Evolutionary conservation across 352 stramenopile species (phyloP).

Genomic region (Phytophthora fragariaefolia): DNA sequence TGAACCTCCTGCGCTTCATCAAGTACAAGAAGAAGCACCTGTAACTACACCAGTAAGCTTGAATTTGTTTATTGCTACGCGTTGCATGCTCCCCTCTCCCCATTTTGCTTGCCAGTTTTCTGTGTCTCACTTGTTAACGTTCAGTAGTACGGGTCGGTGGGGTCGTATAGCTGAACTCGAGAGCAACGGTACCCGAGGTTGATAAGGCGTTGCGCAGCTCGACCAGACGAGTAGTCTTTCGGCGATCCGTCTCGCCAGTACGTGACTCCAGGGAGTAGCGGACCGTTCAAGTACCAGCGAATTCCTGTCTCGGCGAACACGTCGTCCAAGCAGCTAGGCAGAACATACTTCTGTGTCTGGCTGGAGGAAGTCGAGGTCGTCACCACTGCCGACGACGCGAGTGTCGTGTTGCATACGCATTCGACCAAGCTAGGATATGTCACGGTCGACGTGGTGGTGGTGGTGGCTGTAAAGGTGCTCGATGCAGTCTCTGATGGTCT

Average conservation of each 20-base stretch:
- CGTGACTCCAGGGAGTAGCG: slow-evolving; percentile 53
- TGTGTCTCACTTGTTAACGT: slow-evolving; percentile 3
- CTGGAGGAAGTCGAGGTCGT: slow-evolving; percentile 45
- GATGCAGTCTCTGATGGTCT: slow-evolving; percentile 10
- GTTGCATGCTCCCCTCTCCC: neutral
- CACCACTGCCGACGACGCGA: slow-evolving; percentile 64
- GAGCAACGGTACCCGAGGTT: slow-evolving; percentile 76
- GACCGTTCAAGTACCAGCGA: slow-evolving; percentile 83
- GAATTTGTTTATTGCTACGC: slow-evolving; percentile 25
- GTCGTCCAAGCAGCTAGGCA: slow-evolving; percentile 76
- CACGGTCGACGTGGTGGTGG: slow-evolving; percentile 25
- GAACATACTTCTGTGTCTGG: slow-evolving; percentile 58
- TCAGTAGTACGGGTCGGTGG: slow-evolving; percentile 56
- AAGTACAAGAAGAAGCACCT: slow-evolving; percentile 93
- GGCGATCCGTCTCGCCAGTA: slow-evolving; percentile 62
- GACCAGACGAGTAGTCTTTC: slow-evolving; percentile 50
- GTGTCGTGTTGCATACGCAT: slow-evolving; percentile 78
- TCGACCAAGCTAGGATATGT: slow-evolving; percentile 73
- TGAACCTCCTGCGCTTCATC: slow-evolving; percentile 90
- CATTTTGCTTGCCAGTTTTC: slow-evolving; percentile 10
- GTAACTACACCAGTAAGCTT: slow-evolving; percentile 45
- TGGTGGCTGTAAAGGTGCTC: slow-evolving; percentile 17
- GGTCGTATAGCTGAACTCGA: slow-evolving; percentile 73
- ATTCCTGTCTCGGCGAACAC: slow-evolving; percentile 85
- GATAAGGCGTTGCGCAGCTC: slow-evolving; percentile 69